A percentile compares a stretch with the other conserved stretches of the same genome.
These are phyloP conservation scores for Sutorius australiensis DNA, from an alignment of 768 basidiomycete genomes.

Conservation along the genomic window DNA sequence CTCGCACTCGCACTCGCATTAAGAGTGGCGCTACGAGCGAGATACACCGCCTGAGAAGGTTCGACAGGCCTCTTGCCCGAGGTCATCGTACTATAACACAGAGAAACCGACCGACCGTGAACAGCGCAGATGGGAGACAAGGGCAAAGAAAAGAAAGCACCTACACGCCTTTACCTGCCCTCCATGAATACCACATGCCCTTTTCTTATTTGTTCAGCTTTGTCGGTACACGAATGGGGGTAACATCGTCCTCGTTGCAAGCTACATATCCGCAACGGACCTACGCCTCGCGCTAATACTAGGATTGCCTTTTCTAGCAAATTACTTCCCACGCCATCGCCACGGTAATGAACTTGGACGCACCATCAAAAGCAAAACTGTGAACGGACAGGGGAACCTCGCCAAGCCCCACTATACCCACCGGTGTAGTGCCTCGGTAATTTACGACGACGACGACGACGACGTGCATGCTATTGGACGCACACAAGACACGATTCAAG, in stretches of 20 bases:
- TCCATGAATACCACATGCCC: slow-evolving; percentile 28
- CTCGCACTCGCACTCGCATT: slow-evolving; percentile 26
- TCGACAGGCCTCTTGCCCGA: slow-evolving; percentile 32
- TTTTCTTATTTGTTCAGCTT: slow-evolving; percentile 30
- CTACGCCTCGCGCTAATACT: slow-evolving; percentile 18
- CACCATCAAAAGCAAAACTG: background rate
- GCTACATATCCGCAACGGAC: slow-evolving; percentile 19
- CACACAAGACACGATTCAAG: slow-evolving; percentile 1
- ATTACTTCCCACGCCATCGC: slow-evolving; percentile 18
- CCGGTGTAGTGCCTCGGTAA: slow-evolving; percentile 19
- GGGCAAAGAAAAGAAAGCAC: slow-evolving; percentile 31
- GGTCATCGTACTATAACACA: slow-evolving; percentile 36
- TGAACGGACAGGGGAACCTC: background rate
- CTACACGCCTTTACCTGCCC: slow-evolving; percentile 36
- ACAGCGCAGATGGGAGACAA: slow-evolving; percentile 35
- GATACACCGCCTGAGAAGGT: slow-evolving; percentile 41
- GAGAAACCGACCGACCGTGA: slow-evolving; percentile 11
- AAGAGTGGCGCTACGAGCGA: slow-evolving; percentile 52
- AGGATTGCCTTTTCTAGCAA: slow-evolving; percentile 16
- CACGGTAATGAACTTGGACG: slow-evolving; percentile 23
- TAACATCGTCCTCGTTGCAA: slow-evolving; percentile 23
- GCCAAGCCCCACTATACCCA: slow-evolving; percentile 23
- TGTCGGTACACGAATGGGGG: slow-evolving; percentile 25
- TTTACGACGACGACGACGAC: slow-evolving; percentile 14
- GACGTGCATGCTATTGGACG: background rate